phyloP scores from a whole-genome alignment of 129 eudicot genomes.

The Chrysanthemum seticuspe region DNA sequence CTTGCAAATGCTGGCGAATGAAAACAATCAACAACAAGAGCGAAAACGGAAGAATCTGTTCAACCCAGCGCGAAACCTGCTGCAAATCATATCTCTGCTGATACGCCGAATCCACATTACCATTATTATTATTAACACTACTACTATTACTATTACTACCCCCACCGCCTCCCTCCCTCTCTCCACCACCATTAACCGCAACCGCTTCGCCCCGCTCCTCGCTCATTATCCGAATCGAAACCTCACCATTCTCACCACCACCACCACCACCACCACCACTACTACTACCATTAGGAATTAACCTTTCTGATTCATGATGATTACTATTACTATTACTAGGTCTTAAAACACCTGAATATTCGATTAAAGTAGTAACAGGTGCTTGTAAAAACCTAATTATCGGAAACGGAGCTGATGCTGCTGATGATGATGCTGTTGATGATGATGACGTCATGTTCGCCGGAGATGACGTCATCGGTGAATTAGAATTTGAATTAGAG shows the following conservation, averaged over 20 bases:
- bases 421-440: no score
- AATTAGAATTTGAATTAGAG: conserved; percentile 21
- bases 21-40: conserved; percentile 66
- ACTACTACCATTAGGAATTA: background rate
- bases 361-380: conserved; percentile 61
- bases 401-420: conserved; percentile 36
- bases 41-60: conserved; percentile 81
- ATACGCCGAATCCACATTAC: conserved; percentile 37
- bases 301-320: no score
- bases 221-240: no score
- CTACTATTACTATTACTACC: background rate
- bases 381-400: conserved; percentile 55
- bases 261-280: conserved; percentile 22
- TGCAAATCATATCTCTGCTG: conserved; percentile 66
- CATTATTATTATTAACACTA: conserved; percentile 8
- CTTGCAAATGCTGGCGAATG: conserved; percentile 77
- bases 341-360: conserved; percentile 48
- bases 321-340: conserved; percentile 17
- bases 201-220: conserved; percentile 25
- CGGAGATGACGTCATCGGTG: conserved; percentile 17
- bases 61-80: conserved; percentile 61
- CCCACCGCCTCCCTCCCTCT: background rate
- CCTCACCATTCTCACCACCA: conserved; percentile 20
- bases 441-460: conserved; percentile 29
- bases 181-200: conserved; percentile 27